These are phyloP conservation scores for Trichocomaceae sp. DNA, from an alignment of 2,329 filamentous ascomycete genomes.

Conservation along the genomic window DNA sequence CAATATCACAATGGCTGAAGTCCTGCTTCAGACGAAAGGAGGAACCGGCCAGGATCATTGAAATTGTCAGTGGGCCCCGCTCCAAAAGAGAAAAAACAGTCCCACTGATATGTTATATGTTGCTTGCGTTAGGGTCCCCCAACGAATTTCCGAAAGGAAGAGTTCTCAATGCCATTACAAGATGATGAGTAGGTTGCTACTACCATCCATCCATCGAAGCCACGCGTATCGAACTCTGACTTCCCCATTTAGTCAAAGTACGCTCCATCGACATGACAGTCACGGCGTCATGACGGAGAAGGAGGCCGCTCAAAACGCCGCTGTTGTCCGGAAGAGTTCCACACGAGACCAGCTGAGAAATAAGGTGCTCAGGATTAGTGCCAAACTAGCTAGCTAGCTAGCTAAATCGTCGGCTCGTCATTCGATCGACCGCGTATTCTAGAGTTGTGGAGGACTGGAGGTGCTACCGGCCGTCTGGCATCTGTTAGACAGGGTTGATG, in stretches of 20 bases:
- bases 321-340: conserved; percentile 22
- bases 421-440: background rate
- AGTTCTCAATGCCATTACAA: conserved; percentile 33
- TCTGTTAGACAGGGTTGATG: no score
- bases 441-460: conserved; percentile 3
- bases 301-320: conserved; percentile 20
- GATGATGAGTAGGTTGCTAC: conserved; percentile 28
- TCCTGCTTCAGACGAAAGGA: conserved; percentile 26
- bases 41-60: conserved; percentile 22
- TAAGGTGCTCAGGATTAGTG: conserved; percentile 1
- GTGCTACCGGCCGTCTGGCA: no score
- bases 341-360: conserved; percentile 18
- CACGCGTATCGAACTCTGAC: conserved; percentile 14
- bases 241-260: conserved; percentile 22
- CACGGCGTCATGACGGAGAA: conserved; percentile 25
- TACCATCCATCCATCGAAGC: background rate
- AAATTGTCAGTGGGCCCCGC: conserved; percentile 25
- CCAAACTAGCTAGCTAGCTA: conserved; percentile 3
- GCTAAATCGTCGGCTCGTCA: background rate
- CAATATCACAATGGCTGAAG: conserved; percentile 29
- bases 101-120: background rate
- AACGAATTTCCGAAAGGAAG: conserved; percentile 39
- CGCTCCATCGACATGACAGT: conserved; percentile 29
- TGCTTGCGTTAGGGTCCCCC: conserved; percentile 29
- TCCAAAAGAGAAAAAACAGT: background rate